Evolutionary conservation across 2,329 filamentous ascomycete species (phyloP), one percentile per base, ranked within the genome.

Genomic region (Madurella mycetomatis): DNA sequence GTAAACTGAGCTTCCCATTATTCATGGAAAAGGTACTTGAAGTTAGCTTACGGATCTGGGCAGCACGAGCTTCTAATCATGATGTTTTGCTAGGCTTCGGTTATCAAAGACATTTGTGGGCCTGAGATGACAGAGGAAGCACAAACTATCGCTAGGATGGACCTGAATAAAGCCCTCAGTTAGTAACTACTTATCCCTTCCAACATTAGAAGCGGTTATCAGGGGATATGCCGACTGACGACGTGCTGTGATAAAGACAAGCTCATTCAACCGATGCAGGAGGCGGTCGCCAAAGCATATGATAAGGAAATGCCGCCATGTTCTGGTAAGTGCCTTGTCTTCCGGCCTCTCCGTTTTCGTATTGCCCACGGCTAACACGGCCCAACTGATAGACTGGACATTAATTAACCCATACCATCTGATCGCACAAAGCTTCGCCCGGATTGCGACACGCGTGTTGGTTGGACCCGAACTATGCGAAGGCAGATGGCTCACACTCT

Each of bases 141-240:
- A 3, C 25, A 25, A 25, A 25, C 25, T 4, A 25, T 25, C 37
- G 37, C 32, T 16, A 48, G 46, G 46, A 5, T 48, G 19, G 46
- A 41, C 25, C 15, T 48, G 32, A 48, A 48, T 17, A 48, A 48
- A 41, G 46, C 32, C 16, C 46, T 48, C 18, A 31, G 46, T 48
- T 8, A 5, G 46, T 48, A 15, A n/a, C 9, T 15, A 5, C 34
- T 18, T 4, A n/a, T 8, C n/a, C 18, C 46, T 40, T n/a, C n/a
- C n/a, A 41, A 11, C 11, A 15, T 15, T 37, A 4, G 34, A 37
- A 15, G 34, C 4, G 34, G 13, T 37, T 37, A 37, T 5, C 18
- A 18, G 41, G 34, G 13, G n/a, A n/a, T 37, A 37, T 2, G 13
- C 34, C 34, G 11, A 37, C 34, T 15, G 34, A 12, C 34, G 4